phyloP scores from a whole-genome alignment of 345 rosid genomes.

The Aquilaria sinensis region DNA sequence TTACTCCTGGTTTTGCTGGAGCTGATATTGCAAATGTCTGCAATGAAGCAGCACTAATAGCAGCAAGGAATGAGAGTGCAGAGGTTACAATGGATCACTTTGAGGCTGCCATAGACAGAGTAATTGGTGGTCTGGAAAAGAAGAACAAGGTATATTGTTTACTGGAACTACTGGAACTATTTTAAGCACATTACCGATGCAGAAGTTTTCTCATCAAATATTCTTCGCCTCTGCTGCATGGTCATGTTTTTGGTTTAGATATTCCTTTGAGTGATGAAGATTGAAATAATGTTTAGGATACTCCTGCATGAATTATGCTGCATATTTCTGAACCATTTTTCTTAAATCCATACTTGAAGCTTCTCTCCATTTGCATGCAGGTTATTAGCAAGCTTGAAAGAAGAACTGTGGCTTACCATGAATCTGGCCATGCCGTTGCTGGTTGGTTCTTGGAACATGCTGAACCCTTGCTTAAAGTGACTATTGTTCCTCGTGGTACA shows the following conservation, averaged over 20 bases:
- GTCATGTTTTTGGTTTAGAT: no score
- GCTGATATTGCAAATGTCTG: slow-evolving; percentile 59
- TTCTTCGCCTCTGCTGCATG: no score
- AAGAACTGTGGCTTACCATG: slow-evolving; percentile 49
- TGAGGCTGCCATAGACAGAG: slow-evolving; percentile 51
- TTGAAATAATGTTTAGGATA: no score
- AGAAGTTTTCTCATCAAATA: no score
- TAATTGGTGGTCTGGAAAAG: slow-evolving; percentile 55
- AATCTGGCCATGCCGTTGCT: slow-evolving; percentile 58
- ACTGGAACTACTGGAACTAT: background rate
- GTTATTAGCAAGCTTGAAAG: slow-evolving; percentile 48
- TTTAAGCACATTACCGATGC: background rate
- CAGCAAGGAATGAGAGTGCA: slow-evolving; percentile 39
- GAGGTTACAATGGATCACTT: slow-evolving; percentile 39
- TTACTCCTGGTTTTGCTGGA: slow-evolving; percentile 50
- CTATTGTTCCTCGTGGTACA: slow-evolving; percentile 53
- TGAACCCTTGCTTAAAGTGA: slow-evolving; percentile 51
- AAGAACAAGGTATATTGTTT: slow-evolving; percentile 32
- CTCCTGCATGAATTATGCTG: no score
- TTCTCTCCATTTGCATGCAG: slow-evolving; percentile 7
- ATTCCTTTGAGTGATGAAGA: no score
- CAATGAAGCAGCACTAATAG: slow-evolving; percentile 53
- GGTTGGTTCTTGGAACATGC: slow-evolving; percentile 60
- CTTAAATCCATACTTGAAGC: background rate
- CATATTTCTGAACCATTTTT: no score